Percentiles rank a stretch among this genome's conserved stretches.
Evolutionary conservation across 139 green algal species (phyloP).

Genomic region (Diplosphaera chodatii): DNA sequence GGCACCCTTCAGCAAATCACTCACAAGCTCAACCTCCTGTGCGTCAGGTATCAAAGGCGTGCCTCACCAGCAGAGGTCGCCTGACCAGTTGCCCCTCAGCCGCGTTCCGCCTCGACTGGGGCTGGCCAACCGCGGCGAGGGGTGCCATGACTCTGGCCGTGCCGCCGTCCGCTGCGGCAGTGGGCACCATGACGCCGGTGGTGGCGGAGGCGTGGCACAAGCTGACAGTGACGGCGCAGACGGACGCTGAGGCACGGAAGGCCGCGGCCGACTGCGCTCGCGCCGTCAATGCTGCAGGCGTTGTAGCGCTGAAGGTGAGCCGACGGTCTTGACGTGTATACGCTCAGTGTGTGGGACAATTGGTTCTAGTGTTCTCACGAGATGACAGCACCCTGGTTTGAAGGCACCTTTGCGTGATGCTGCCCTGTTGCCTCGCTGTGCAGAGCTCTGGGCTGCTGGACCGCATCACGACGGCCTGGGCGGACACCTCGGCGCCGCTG

Average conservation of each 20-base stretch:
- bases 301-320: neutral
- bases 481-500: slow-evolving; percentile 11
- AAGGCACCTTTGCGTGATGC: too few species aligned
- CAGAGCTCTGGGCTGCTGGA: neutral
- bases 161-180: neutral
- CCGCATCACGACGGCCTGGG: neutral
- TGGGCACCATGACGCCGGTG: neutral
- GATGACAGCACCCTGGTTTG: too few species aligned
- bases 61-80: too few species aligned
- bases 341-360: too few species aligned
- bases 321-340: too few species aligned
- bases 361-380: too few species aligned
- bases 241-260: neutral
- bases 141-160: neutral
- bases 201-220: neutral
- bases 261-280: neutral
- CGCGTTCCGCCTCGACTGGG: too few species aligned
- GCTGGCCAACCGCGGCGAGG: too few species aligned
- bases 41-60: too few species aligned
- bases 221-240: neutral
- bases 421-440: neutral
- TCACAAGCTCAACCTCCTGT: too few species aligned
- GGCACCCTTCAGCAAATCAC: too few species aligned
- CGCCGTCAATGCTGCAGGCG: neutral
- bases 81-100: too few species aligned